Base-by-base conservation (phyloP, 768 basidiomycete species). In the Clitopilus passeckerianus region DNA sequence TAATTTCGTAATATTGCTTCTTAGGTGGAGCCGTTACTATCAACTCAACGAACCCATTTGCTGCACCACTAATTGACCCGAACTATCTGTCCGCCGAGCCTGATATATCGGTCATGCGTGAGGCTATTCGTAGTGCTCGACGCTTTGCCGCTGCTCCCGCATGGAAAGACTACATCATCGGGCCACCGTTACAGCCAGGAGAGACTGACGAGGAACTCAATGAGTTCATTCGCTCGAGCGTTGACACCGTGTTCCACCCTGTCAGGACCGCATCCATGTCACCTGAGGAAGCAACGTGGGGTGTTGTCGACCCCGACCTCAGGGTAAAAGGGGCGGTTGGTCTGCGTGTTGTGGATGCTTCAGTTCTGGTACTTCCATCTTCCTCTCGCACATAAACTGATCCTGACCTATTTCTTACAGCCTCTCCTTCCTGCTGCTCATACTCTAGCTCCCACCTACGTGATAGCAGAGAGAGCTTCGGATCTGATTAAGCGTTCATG, bases 31-130 rank as follows among this genome's bases (percentile, higher is more conserved):
- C 56, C 14, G 23, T 70, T n/a, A 63, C 65, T 5, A 53, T 80
- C 63, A 75, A 68, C 41, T 75, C 76, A 10, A 73, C 70, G 15
- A 65, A 72, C 60, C 68, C 76, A 20, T 80, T 80, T 65, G 71
- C 69, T 53, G 37, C 68, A 20, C 80, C 81, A 1, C 54, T 68
- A 8, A 66, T 83, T 67, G 74, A 83, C 64, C 78, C 79, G 0
- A 59, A 44, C n/a, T 37, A 58, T n/a, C 72, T 78, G 34, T 60
- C 34, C 27, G 57, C 62, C 1, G 63, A 60, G 20, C 58, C 65
- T 54, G 71, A 72, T 58, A 30, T 66, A 22, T 54, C 62, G 20
- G 59, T 64, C 5, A 59, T 72, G 34, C 61, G 65, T 9, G 65
- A 69, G 56, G 61, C 65, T 16, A 34, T 71, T 43, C 61, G 61